Evolutionary conservation across 257 asterid species (phyloP), one percentile per base, ranked within the genome.

Genomic region (Thymus quinquecostatus): DNA sequence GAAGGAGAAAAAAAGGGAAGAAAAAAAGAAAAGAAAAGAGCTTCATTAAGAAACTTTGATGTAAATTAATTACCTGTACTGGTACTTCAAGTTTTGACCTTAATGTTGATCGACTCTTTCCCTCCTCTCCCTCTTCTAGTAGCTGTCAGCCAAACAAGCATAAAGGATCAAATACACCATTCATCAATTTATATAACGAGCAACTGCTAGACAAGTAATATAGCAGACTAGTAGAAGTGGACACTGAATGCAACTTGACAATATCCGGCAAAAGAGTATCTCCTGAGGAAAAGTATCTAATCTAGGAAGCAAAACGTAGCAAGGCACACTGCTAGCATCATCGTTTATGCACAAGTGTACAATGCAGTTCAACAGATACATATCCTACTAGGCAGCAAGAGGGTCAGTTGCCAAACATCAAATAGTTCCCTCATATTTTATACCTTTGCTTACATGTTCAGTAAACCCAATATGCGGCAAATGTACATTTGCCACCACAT

Each of bases 61-160:
- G 66, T 71, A 58, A 28, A 36, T 47, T 74, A 79, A 75, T 75
- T 80, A 95, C 99, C 98, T 95, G 99, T 75, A 92, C 99, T 33
- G 99, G 97, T 60, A 88, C 95, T 78, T 95, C 99, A 74, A 92
- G 93, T 79, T 95, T 95, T 77, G 97, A 82, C 83, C 91, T 86
- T 84, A 89, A 81, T 30, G 85, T 78, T 68, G 92, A 77, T 73
- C 95, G 81, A 66, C 9, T 82, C 82, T 86, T 95, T 32, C 96
- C 98, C 64, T 94, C 99, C 75, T 89, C 99, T 73, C 95, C 98
- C 82, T 95, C 98, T 82, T 95, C 98, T 80, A 95, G 81, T 58
- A 95, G 88, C 99, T 95, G 82, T 62, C 61, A 67, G 41, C 60
- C 71, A 73, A 60, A 70, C 74, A 75, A 72, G 73, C 54, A 60